Evolutionary conservation across 2,329 filamentous ascomycete genomes (phyloP), one percentile per base, ranked within the genome.

Genomic region (Orbilia ellipsospora): DNA sequence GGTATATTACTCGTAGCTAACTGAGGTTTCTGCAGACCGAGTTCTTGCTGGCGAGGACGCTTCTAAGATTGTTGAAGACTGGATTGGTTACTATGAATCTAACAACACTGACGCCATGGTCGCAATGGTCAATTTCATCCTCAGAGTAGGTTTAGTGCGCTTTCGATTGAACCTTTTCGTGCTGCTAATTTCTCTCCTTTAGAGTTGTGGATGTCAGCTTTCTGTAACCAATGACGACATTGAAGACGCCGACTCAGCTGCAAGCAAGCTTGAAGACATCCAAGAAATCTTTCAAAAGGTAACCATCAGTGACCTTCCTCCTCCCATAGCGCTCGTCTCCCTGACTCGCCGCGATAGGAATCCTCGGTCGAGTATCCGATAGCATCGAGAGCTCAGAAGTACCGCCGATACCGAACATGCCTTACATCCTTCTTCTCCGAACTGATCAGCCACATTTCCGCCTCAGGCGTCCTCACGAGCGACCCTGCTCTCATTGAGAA

Each of bases 281-380:
- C 92, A 97, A 82, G 90, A 92, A 77, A 89, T 94, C 77, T 96
- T 94, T 81, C 90, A 95, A 82, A 89, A 91, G 81, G 91, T 92
- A 82, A 80, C 87, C 31, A 36, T 36, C 8, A 10, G 31, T 36
- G 31, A 6, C 10, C 10, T 7, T 6, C 31, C 31, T 36, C 10
- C 10, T 36, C 31, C 5, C 31, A 36, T 7, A 36, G 31, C 31
- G 10, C 31, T 36, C 31, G 31, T 36, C 8, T 36, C 31, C 5
- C 66, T 61, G 61, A 60, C 48, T 28, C 70, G 56, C 56, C 77
- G 59, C 2, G 10, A 4, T 76, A 90, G 85, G 87, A 91, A 86
- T 89, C 91, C 81, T 90, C 94, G 59, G 90, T 91, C 36, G 95
- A 98, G 57, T 99, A 99, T 80, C 95, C 95, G 45, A 87, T 99